Conservation (phyloP, 2,329 filamentous ascomycete genomes). For the Geosmithia putterillii region DNA sequence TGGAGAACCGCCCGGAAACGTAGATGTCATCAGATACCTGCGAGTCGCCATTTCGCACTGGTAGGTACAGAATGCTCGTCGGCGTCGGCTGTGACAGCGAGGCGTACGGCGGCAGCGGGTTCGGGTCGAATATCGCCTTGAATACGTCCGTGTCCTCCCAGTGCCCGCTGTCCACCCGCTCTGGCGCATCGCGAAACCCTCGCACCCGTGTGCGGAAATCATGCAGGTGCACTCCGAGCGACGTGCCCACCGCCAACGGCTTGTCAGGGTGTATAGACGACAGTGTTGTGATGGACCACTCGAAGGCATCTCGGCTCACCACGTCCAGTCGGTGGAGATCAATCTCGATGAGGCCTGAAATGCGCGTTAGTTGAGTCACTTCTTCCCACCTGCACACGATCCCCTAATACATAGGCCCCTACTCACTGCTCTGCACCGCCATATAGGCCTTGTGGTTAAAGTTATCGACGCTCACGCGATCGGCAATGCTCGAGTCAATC, state of each 20-base stretch:
- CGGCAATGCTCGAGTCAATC: conserved; percentile 62
- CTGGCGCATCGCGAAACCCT: conserved; percentile 17
- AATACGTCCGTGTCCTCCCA: conserved; percentile 15
- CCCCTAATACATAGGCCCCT: background rate
- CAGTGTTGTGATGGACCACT: conserved; percentile 73
- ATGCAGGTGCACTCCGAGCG: conserved; percentile 68
- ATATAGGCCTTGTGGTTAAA: conserved; percentile 59
- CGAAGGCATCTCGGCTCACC: conserved; percentile 58
- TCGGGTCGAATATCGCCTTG: conserved; percentile 34
- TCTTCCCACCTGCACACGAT: conserved; percentile 1
- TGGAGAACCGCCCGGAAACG: conserved; percentile 79
- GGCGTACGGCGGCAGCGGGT: conserved; percentile 47
- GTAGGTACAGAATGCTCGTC: conserved; percentile 69
- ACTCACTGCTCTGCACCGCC: conserved; percentile 59
- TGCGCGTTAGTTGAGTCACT: background rate
- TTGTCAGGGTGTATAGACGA: conserved; percentile 54
- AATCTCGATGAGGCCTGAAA: conserved; percentile 57
- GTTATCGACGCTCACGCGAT: conserved; percentile 73
- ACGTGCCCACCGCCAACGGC: conserved; percentile 76
- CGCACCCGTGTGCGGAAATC: conserved; percentile 48
- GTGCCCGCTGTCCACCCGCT: conserved; percentile 18
- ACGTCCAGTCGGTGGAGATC: conserved; percentile 64
- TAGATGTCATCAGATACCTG: conserved; percentile 66
- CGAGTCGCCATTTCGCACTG: conserved; percentile 35
- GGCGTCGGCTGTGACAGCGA: conserved; percentile 70